These are phyloP conservation scores for Globisporangium radiosum DNA, from an alignment of 352 stramenopile genomes.

Conservation along the genomic window DNA sequence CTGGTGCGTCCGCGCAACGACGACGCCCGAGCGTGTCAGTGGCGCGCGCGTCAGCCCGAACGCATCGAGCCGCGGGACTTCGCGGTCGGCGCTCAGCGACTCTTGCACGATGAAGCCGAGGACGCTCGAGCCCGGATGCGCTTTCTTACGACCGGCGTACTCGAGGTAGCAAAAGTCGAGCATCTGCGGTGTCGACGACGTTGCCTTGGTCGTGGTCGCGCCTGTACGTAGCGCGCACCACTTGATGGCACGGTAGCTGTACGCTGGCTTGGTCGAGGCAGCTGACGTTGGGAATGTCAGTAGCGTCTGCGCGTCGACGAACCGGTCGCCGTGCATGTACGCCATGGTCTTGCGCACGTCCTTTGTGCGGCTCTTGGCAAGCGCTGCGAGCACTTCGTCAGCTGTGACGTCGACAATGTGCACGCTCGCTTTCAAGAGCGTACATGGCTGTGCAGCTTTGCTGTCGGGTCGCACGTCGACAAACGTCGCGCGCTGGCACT, in stretches of 20 bases:
- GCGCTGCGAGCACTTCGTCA: slow-evolving; percentile 54
- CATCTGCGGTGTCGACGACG: slow-evolving; percentile 10
- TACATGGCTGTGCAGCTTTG: slow-evolving; percentile 34
- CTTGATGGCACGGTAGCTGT: slow-evolving; percentile 61
- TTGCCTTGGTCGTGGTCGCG: background rate
- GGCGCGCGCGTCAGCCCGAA: slow-evolving; percentile 56
- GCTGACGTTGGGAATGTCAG: slow-evolving; percentile 58
- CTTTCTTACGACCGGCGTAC: slow-evolving; percentile 60
- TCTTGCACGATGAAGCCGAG: slow-evolving; percentile 81
- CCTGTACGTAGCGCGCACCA: slow-evolving; percentile 31
- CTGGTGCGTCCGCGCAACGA: slow-evolving; percentile 74
- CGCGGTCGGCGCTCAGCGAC: slow-evolving; percentile 44
- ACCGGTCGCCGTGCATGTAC: slow-evolving; percentile 42
- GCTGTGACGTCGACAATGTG: slow-evolving; percentile 51
- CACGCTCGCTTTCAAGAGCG: slow-evolving; percentile 53
- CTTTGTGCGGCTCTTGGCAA: slow-evolving; percentile 49
- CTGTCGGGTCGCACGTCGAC: slow-evolving; percentile 43
- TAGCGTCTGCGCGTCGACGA: slow-evolving; percentile 62
- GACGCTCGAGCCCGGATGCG: slow-evolving; percentile 28
- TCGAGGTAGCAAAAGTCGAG: slow-evolving; percentile 71
- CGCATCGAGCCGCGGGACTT: slow-evolving; percentile 58
- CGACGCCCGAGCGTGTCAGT: slow-evolving; percentile 54
- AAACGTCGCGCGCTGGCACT: slow-evolving; percentile 48
- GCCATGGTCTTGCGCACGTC: slow-evolving; percentile 44
- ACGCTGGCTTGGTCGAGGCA: slow-evolving; percentile 30